Evolutionary conservation across 768 basidiomycete species (phyloP).

Genomic region (Trametes cinnabarina): DNA sequence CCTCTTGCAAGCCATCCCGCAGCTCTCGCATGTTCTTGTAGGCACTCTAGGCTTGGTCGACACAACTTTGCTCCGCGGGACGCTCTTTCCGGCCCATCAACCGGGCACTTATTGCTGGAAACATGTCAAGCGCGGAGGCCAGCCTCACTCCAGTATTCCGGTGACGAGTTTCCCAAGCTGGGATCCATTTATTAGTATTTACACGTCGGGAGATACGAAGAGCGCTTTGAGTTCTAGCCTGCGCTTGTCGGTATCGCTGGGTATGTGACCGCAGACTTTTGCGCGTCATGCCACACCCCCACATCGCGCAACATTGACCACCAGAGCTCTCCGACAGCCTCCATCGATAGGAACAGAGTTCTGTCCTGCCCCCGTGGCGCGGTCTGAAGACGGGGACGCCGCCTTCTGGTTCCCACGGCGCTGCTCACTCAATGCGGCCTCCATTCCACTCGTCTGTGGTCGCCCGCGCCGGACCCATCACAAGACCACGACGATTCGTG

Average conservation of each 20-base stretch:
- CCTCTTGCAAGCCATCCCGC: not conserved
- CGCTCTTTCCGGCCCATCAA: not conserved
- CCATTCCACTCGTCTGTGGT: not conserved
- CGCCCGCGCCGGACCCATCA: slow-evolving; percentile 5
- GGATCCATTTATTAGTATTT: slow-evolving; percentile 19
- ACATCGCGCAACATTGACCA: slow-evolving; percentile 4
- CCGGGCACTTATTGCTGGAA: slow-evolving; percentile 5
- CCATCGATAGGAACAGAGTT: slow-evolving; percentile 18
- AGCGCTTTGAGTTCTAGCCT: not conserved
- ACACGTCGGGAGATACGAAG: slow-evolving; percentile 8
- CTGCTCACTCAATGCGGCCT: slow-evolving; percentile 6
- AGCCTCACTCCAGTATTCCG: slow-evolving; percentile 12
- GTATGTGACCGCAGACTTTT: not conserved
- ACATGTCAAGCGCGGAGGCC: not conserved
- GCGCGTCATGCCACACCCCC: slow-evolving; percentile 3
- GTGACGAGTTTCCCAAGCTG: slow-evolving; percentile 10
- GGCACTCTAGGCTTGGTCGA: not conserved
- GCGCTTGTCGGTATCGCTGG: not conserved
- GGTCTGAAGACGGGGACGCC: not conserved
- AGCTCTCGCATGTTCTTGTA: not conserved
- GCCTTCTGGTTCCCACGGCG: slow-evolving; percentile 13
- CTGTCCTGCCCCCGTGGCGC: slow-evolving; percentile 13
- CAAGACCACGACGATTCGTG: slow-evolving; percentile 12
- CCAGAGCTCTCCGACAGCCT: not conserved
- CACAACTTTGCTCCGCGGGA: not conserved